Base-by-base conservation (phyloP, 306 rosid genomes). In the Cucurbita maxima region DNA sequence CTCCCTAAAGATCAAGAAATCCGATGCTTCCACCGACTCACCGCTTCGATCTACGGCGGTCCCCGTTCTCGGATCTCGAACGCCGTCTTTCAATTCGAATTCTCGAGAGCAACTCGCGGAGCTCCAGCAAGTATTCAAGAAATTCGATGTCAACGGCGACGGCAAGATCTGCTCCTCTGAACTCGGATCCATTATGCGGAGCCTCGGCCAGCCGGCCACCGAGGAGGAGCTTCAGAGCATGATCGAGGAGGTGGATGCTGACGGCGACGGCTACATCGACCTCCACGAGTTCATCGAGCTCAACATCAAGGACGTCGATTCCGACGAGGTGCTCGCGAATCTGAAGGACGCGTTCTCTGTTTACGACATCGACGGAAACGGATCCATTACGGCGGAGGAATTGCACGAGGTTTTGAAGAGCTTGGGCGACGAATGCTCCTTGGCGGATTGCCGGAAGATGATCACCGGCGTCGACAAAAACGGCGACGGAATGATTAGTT, bases 131-230 rank as follows among this genome's bases (percentile, higher is more conserved):
- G 97, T 94, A 1, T 94, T 94, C 88, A 82, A 75, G 75, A 90
- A 80, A 82, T 90, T 92, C 79, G 98, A 92, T 74, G 96, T 80
- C 10, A 92, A 92, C 64, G 96, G 96, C 54, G 96, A 92, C 76
- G 98, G 96, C 38, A 90, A 88, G 96, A 90, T 92, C 88, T 90
- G 89, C 18, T 70, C 91, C 4, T 80, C 93, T 10, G 98, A 92
- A 62, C 88, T 92, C 3, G 90, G 96, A 60, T 77, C 96, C 43
- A 90, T 92, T 8, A 75, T 90, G 89, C 82, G 84, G 3, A 84
- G 89, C 78, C 80, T 92, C 3, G 96, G 96, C 11, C 83, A 88
- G 15, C 72, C 84, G 6, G 72, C 91, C 5, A 77, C 83, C 3
- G 84, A 88, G 45, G 93, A 87, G 55, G 98, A 92, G 69, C 84